phyloP scores from a whole-genome alignment of 2,329 filamentous ascomycete genomes.

The Ceratocystis papillata region DNA sequence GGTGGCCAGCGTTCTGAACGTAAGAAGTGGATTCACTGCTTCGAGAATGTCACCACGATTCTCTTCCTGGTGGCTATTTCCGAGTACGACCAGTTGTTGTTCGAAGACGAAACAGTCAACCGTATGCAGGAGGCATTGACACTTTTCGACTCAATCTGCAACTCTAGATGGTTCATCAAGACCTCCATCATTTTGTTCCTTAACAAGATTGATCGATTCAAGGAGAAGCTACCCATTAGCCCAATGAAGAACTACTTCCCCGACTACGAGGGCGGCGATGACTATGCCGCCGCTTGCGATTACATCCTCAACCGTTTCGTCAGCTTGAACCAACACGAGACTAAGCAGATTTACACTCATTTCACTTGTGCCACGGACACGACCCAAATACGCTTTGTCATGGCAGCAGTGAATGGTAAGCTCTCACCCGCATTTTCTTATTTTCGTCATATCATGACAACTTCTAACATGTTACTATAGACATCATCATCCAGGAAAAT shows the following conservation, averaged over 20 bases:
- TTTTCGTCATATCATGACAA: conserved; percentile 31
- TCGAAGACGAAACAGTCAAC: conserved; percentile 93
- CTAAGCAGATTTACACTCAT: conserved; percentile 99
- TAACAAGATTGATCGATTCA: conserved; percentile 85
- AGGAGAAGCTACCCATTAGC: conserved; percentile 70
- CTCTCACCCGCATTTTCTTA: not conserved
- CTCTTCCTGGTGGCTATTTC: conserved; percentile 95
- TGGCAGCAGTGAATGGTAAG: conserved; percentile 97
- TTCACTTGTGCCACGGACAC: conserved; percentile 99
- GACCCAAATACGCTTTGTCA: conserved; percentile 98
- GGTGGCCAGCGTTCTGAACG: conserved; percentile 90
- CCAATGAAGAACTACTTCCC: conserved; percentile 86
- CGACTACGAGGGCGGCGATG: conserved; percentile 86
- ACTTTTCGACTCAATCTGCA: conserved; percentile 77
- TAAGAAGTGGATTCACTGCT: conserved; percentile 99
- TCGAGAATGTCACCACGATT: conserved; percentile 94
- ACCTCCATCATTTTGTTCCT: conserved; percentile 81
- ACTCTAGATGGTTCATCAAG: conserved; percentile 82
- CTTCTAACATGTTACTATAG: conserved; percentile 40
- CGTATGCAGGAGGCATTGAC: conserved; percentile 86
- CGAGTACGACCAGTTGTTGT: conserved; percentile 90
- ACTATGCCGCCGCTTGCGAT: conserved; percentile 92
- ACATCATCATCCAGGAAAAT: conserved; percentile 99
- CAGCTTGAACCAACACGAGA: conserved; percentile 96
- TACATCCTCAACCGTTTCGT: conserved; percentile 99